Evolutionary conservation across 2,329 filamentous ascomycete genomes (phyloP).

Genomic region (Ophiostoma australiae): DNA sequence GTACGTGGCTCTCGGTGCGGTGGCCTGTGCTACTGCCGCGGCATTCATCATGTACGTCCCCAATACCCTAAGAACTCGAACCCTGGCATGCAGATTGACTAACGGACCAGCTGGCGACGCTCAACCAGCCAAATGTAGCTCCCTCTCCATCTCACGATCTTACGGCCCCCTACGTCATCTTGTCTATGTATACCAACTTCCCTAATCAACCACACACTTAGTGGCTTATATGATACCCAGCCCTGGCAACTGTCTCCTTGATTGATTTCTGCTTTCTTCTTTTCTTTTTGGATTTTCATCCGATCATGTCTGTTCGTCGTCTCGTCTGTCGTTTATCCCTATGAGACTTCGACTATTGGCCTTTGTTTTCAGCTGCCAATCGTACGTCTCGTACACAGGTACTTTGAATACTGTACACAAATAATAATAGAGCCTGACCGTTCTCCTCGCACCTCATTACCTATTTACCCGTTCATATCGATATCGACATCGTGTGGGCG

Average conservation of each 20-base stretch:
- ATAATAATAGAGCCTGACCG: not conserved
- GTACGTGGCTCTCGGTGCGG: conserved; percentile 78
- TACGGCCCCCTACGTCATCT: not conserved
- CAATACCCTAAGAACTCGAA: not conserved
- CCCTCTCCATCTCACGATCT: not conserved
- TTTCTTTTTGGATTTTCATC: not conserved
- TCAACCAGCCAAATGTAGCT: conserved; percentile 14
- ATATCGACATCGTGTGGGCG: not conserved
- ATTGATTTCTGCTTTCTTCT: not conserved
- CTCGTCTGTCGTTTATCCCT: not conserved
- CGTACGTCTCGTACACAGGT: not conserved
- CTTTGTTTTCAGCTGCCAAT: not conserved
- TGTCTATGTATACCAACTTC: not conserved
- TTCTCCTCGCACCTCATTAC: not conserved
- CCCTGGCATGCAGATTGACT: not conserved
- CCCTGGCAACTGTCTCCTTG: not conserved
- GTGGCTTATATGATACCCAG: conserved; percentile 2
- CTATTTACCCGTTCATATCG: not conserved
- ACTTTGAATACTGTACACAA: not conserved
- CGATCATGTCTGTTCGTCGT: not conserved
- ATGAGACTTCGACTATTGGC: not conserved
- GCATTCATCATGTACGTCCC: conserved; percentile 65
- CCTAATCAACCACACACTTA: not conserved
- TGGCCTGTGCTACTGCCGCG: conserved; percentile 57
- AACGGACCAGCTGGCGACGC: conserved; percentile 14